These are phyloP conservation scores for Umbelopsis vinacea DNA, from an alignment of 192 early-diverging fungal species.

Conservation along the genomic window DNA sequence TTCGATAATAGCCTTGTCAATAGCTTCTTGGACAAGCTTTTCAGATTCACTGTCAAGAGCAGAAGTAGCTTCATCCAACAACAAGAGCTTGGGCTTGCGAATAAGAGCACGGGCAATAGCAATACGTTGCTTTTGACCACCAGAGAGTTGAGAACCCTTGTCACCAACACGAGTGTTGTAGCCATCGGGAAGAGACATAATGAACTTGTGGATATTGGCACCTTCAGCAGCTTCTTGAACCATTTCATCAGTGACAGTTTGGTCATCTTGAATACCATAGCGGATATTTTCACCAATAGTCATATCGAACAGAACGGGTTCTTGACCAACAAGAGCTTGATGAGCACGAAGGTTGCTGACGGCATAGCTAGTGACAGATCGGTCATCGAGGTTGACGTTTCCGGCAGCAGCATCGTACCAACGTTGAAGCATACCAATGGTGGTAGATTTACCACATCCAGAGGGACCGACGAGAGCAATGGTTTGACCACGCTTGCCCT, in stretches of 20 bases:
- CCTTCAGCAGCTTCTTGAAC: slow-evolving; percentile 58
- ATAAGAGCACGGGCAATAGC: slow-evolving; percentile 90
- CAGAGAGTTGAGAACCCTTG: slow-evolving; percentile 63
- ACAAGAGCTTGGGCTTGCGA: slow-evolving; percentile 80
- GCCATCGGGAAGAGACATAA: slow-evolving; percentile 59
- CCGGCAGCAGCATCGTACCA: slow-evolving; percentile 79
- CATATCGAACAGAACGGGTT: slow-evolving; percentile 90
- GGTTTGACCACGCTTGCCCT: slow-evolving; percentile 68
- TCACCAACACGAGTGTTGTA: slow-evolving; percentile 74
- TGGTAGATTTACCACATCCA: slow-evolving; percentile 84
- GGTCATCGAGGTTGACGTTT: slow-evolving; percentile 60
- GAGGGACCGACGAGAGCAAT: slow-evolving; percentile 87
- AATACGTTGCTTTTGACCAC: slow-evolving; percentile 83
- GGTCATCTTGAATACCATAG: slow-evolving; percentile 61
- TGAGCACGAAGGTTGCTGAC: slow-evolving; percentile 69
- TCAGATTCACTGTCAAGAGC: slow-evolving; percentile 75
- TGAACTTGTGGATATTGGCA: slow-evolving; percentile 70
- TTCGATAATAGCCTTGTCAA: slow-evolving; percentile 68
- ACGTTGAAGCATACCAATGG: slow-evolving; percentile 69
- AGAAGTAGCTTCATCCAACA: slow-evolving; percentile 86
- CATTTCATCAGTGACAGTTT: slow-evolving; percentile 51
- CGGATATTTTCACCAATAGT: slow-evolving; percentile 88
- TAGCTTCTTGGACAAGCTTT: slow-evolving; percentile 69
- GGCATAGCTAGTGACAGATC: slow-evolving; percentile 64
- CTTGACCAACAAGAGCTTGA: slow-evolving; percentile 91